Percentiles rank a stretch among this genome's conserved stretches.
Evolutionary conservation across 2,329 filamentous ascomycete species (phyloP).

Genomic region (Alternaria solani): DNA sequence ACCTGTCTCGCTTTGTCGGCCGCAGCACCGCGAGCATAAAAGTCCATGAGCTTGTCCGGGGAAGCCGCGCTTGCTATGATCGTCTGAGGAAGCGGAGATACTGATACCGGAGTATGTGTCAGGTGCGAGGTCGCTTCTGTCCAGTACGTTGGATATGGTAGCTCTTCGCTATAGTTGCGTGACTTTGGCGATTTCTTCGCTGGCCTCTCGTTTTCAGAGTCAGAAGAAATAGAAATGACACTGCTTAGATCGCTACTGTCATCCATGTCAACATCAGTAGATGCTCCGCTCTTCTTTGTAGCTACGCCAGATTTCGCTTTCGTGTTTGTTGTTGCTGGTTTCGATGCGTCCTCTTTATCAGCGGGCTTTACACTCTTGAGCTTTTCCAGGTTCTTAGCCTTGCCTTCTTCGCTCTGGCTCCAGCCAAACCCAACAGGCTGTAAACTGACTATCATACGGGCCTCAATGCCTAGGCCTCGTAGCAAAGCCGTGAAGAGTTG

Average conservation of each 20-base stretch:
- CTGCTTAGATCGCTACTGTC: slow-evolving; percentile 56
- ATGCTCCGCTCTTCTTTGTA: slow-evolving; percentile 10
- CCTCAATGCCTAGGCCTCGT: slow-evolving; percentile 80
- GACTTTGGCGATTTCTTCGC: slow-evolving; percentile 54
- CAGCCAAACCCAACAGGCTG: slow-evolving; percentile 91
- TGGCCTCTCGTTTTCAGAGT: slow-evolving; percentile 62
- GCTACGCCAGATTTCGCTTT: slow-evolving; percentile 13
- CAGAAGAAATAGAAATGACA: slow-evolving; percentile 55
- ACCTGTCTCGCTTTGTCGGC: slow-evolving; percentile 89
- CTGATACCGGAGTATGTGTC: slow-evolving; percentile 78
- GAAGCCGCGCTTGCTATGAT: slow-evolving; percentile 66
- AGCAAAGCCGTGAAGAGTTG: slow-evolving; percentile 90
- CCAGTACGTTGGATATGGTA: slow-evolving; percentile 92
- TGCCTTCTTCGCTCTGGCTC: slow-evolving; percentile 84
- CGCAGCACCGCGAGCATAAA: slow-evolving; percentile 83
- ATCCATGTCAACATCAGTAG: slow-evolving; percentile 42
- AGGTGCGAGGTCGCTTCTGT: slow-evolving; percentile 85
- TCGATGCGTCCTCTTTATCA: not conserved
- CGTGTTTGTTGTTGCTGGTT: slow-evolving; percentile 6
- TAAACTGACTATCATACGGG: slow-evolving; percentile 82
- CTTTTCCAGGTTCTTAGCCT: slow-evolving; percentile 52
- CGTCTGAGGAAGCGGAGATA: slow-evolving; percentile 72
- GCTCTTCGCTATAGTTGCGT: slow-evolving; percentile 72
- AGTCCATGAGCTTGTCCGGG: slow-evolving; percentile 73
- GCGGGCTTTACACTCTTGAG: slow-evolving; percentile 20